Base-by-base conservation (phyloP, 768 basidiomycete species). In the Hortiboletus flavorubellus region DNA sequence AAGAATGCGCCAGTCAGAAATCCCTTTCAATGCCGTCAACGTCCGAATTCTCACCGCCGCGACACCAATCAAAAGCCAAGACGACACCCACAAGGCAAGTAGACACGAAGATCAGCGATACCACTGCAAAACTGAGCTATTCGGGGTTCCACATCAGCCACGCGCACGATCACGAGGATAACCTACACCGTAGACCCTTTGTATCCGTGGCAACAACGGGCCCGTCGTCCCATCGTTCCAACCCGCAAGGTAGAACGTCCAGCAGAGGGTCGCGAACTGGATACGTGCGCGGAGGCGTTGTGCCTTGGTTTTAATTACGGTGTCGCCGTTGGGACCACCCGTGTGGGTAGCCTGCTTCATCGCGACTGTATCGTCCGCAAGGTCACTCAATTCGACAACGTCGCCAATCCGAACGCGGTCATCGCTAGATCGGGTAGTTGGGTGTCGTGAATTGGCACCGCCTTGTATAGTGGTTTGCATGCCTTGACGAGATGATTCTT, bases 91-190 rank as follows among this genome's bases (percentile, higher is more conserved):
- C 77, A 10, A 65, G 49, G 51, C 73, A 76, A n/a, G 72, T 67
- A 52, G 72, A 69, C 9, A 78, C 75, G 55, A 76, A 79, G 8
- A 78, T 65, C 15, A 79, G 52, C 26, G 78, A 78, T 4, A 78
- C 77, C 29, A 70, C 60, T 2, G 67, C 62, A 57, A 73, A 78
- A 21, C 71, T 68, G 43, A 78, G 62, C 77, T 76, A 49, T 54
- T 18, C 8, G 34, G 12, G 16, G 8, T 15, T n/a, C 1, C 40
- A 31, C 10, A 33, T 61, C 48, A 61, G 26, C 26, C 26, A 46
- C 14, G 38, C 8, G 16, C 12, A 14, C 8, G 18, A 26, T 16
- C 12, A 49, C 6, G 26, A 45, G 5, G 34, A 38, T 11, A 2
- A 64, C 67, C 3, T 45, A 75, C 75, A 34, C 69, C 44, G 56